phyloP scores from a whole-genome alignment of 2,329 filamentous ascomycete species.

The Aspergillus persii region DNA sequence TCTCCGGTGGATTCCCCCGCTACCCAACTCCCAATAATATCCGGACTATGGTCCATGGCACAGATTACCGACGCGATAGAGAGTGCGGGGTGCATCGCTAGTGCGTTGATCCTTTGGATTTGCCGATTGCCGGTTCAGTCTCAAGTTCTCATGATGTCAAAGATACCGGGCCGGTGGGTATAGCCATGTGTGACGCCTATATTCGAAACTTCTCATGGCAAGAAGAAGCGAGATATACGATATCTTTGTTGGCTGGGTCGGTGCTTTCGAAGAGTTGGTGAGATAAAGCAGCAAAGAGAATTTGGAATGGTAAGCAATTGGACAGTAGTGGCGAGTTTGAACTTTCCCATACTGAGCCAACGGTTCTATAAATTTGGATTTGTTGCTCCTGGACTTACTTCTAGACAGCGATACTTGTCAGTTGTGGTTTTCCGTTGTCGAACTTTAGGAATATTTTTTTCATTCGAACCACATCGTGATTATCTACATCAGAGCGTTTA shows the following conservation, averaged over 20 bases:
- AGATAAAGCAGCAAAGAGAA: not conserved
- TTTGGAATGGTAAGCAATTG: not conserved
- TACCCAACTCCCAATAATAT: not conserved
- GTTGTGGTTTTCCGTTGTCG: no score
- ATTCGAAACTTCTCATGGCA: not conserved
- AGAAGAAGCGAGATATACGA: not conserved
- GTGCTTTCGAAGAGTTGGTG: not conserved
- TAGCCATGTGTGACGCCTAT: not conserved
- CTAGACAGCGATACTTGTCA: fast-evolving
- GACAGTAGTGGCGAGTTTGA: not conserved
- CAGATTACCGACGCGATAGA: not conserved
- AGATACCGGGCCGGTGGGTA: not conserved
- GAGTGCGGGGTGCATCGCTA: not conserved
- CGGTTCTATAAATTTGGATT: not conserved
- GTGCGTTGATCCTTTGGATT: not conserved
- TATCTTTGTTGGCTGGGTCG: not conserved
- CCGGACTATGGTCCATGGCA: not conserved
- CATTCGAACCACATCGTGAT: no score
- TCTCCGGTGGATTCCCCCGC: not conserved
- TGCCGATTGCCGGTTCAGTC: not conserved
- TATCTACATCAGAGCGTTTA: not conserved
- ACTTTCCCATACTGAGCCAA: not conserved
- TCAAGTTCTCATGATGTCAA: not conserved
- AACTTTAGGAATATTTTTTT: no score
- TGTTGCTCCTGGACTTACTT: not conserved